Conservation (phyloP, 2,329 filamentous ascomycete genomes). For the Neofusicoccum laricinum region DNA sequence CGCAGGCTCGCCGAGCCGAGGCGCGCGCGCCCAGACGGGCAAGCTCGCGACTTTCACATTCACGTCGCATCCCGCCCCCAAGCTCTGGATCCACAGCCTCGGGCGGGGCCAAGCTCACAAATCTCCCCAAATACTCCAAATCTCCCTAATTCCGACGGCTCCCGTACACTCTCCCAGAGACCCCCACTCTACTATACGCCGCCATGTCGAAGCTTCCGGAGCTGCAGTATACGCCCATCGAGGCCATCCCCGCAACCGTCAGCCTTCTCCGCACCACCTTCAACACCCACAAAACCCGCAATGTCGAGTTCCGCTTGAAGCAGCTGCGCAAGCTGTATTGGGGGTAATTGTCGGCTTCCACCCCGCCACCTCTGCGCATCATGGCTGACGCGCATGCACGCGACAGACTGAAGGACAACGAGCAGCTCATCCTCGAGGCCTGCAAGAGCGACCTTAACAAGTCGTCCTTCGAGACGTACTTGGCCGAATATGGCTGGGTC, state of each 20-base stretch:
- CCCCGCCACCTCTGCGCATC: conserved; percentile 9
- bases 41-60: background rate
- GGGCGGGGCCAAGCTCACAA: background rate
- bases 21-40: background rate
- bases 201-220: conserved; percentile 25
- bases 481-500: conserved; percentile 75
- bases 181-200: conserved; percentile 16
- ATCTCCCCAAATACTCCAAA: background rate
- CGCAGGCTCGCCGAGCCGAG: background rate
- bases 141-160: background rate
- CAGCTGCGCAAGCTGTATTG: conserved; percentile 96
- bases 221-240: conserved; percentile 36
- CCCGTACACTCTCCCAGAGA: background rate
- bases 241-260: conserved; percentile 31
- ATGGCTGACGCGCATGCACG: conserved; percentile 12
- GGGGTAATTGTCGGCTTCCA: conserved; percentile 52
- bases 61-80: background rate
- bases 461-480: conserved; percentile 67
- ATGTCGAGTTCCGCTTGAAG: conserved; percentile 73
- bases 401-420: conserved; percentile 68
- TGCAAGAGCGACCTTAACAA: conserved; percentile 77
- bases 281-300: conserved; percentile 74
- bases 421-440: conserved; percentile 69
- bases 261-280: conserved; percentile 66
- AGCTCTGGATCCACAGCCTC: background rate